Conservation (phyloP, 2,329 filamentous ascomycete species). For the Phyllosticta ampelicida region DNA sequence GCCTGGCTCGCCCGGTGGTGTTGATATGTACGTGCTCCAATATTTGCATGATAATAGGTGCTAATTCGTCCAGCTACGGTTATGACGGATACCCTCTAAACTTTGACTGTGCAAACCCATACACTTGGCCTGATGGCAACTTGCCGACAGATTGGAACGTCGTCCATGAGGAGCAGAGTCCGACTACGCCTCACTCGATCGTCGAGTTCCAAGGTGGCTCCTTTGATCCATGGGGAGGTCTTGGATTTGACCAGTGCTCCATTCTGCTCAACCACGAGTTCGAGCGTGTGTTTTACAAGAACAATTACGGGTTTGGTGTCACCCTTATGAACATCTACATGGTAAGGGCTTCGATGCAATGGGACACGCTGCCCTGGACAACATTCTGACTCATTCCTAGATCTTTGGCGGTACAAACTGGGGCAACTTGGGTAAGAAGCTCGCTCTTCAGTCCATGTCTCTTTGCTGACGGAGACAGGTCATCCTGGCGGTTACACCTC, state of each 20-base stretch:
- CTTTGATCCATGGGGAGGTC: constrained; percentile 66
- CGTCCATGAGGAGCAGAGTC: constrained; percentile 49
- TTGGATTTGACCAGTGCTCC: constrained; percentile 57
- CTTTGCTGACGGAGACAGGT: constrained; percentile 22
- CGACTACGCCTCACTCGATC: constrained; percentile 54
- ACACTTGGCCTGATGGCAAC: constrained; percentile 46
- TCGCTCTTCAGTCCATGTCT: background rate
- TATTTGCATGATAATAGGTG: background rate
- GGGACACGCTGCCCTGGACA: background rate
- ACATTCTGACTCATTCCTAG: constrained; percentile 21
- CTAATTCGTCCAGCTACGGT: constrained; percentile 24
- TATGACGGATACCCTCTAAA: constrained; percentile 54
- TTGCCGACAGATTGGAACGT: constrained; percentile 48
- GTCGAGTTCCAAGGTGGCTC: constrained; percentile 61
- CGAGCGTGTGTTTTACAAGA: constrained; percentile 70
- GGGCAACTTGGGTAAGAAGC: constrained; percentile 51
- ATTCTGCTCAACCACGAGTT: constrained; percentile 61
- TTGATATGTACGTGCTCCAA: constrained; percentile 47
- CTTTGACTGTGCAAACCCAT: constrained; percentile 51
- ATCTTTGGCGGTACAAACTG: constrained; percentile 72
- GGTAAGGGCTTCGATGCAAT: constrained; percentile 32
- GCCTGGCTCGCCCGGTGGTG: constrained; percentile 45
- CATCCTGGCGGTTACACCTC: constrained; percentile 49
- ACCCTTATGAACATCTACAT: constrained; percentile 67
- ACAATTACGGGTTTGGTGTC: constrained; percentile 54